Base-by-base conservation (phyloP, 306 rosid species). In the Datisca glomerata region DNA sequence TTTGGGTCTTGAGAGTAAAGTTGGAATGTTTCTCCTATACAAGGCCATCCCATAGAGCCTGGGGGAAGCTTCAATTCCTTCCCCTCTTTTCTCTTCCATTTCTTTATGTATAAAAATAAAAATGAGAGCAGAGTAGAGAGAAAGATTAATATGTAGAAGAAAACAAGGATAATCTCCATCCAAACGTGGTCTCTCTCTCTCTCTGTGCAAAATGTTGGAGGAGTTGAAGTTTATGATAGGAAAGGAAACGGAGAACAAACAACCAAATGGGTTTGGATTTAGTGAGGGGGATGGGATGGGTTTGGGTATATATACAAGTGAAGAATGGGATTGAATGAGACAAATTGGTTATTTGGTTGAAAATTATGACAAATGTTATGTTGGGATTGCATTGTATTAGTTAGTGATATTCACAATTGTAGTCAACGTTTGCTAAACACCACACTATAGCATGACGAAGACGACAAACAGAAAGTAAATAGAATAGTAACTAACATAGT, bases 41-140 rank as follows among this genome's bases (percentile, higher is more conserved):
- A 79, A 57, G 94, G 94, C 93, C 83, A 76, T 17, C 96, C 96
- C 87, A 79, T 59, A 58, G 93, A 79, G 17, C 96, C 96, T 2
- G 96, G 94, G 18, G 96, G 94, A 46, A 79, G 87, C 57, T 74
- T 67, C 15, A 64, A 28, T 11, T 14, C 4, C 8, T 2, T 21
- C 31, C 28, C 7, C 12, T 39, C 24, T 25, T 51, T 55, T 19
- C 9, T 46, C 21, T 32, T 53, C 6, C 31, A 52, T 58, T 62
- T 68, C 52, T 38, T 75, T 27, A 60, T 45, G 25, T n/a, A n/a
- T n/a, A n/a, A n/a, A n/a, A 58, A 58, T 29, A 55, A 32, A 18
- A 23, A 57, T 0, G 42, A 65, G 45, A 71, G 45, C 18, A 75
- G 58, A 33, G 41, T 18, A 2, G 65, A 75, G 64, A 78, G 55